Base-by-base conservation (phyloP, 2,329 filamentous ascomycete species). In the Endothia cerciana region DNA sequence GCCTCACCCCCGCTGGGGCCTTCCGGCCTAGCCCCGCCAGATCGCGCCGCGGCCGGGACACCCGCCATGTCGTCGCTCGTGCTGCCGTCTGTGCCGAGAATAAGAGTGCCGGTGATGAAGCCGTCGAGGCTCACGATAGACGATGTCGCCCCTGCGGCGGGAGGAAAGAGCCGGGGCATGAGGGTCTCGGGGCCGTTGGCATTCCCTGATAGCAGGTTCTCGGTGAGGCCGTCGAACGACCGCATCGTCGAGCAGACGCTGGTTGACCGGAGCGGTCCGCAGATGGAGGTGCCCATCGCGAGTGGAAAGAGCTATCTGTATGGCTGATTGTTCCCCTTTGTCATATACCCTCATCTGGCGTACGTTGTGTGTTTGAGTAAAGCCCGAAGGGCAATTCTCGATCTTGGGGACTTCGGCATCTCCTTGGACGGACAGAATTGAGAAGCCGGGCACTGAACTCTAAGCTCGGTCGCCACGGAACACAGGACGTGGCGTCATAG, bases 101-200 rank as follows among this genome's bases (percentile, higher is more conserved):
- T 82, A 0, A 72, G 75, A 0, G 71, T 80, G 13, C 78, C 82
- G 0, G 82, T 78, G 70, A 78, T 79, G 69, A 79, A 81, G 70
- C 66, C 71, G 0, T 80, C 79, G 0, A 69, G 70, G 17, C 75
- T 82, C 19, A 71, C 69, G 3, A 65, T 78, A 1, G 55, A 75
- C 15, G 70, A 59, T 17, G 40, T 22, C 22, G 19, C 38, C 1
- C 75, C 74, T 45, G 51, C 61, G 1, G 75, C 76, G 0, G 41
- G 72, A 1, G 74, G 69, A 47, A n/a, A n/a, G n/a, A 68, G 3
- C 33, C 61, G 68, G 2, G 69, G 71, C 17, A 69, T 77, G 61
- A 69, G 73, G 2, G 77, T 80, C 5, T 74, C 74, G 4, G 65
- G 71, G 3, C 76, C 77, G 0, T 64, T 76, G 25, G 30, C 66